Evolutionary conservation across 768 basidiomycete genomes (phyloP).

Genomic region (Lactifluus rugatus): DNA sequence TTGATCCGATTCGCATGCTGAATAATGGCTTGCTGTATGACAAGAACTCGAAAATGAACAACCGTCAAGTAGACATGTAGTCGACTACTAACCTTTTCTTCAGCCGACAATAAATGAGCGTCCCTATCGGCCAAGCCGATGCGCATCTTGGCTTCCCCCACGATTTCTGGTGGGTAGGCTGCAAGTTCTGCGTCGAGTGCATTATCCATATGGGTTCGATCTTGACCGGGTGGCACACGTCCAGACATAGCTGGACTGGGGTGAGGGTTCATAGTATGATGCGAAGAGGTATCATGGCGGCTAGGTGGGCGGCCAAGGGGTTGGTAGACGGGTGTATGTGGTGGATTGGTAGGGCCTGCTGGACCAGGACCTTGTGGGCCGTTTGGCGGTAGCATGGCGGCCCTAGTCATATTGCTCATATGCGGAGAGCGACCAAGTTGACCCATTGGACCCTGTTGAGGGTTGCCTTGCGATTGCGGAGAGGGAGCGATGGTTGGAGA

Average conservation of each 20-base stretch:
- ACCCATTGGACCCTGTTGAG: conserved; percentile 33
- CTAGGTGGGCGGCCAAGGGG: conserved; percentile 49
- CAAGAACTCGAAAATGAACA: not conserved
- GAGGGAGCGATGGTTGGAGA: conserved; percentile 59
- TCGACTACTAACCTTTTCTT: conserved; percentile 47
- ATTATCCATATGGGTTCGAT: conserved; percentile 19
- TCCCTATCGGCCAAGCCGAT: conserved; percentile 41
- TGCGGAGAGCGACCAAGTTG: conserved; percentile 48
- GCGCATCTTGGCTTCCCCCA: conserved; percentile 35
- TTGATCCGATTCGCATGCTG: conserved; percentile 3
- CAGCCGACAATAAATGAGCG: conserved; percentile 29
- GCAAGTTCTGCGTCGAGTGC: conserved; percentile 35
- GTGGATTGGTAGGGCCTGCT: conserved; percentile 28
- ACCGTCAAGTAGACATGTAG: conserved; percentile 2
- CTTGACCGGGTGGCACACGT: conserved; percentile 34
- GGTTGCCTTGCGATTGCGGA: conserved; percentile 37
- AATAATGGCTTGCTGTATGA: conserved; percentile 32
- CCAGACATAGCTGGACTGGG: conserved; percentile 49
- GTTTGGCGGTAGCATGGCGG: conserved; percentile 41
- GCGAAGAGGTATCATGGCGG: conserved; percentile 38
- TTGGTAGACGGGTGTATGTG: conserved; percentile 35
- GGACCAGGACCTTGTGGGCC: conserved; percentile 32
- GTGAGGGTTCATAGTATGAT: conserved; percentile 32
- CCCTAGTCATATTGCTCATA: conserved; percentile 32
- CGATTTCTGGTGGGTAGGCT: conserved; percentile 28